These are phyloP conservation scores for Metschnikowia rubicola DNA, from an alignment of 805 yeast genomes.

Conservation along the genomic window DNA sequence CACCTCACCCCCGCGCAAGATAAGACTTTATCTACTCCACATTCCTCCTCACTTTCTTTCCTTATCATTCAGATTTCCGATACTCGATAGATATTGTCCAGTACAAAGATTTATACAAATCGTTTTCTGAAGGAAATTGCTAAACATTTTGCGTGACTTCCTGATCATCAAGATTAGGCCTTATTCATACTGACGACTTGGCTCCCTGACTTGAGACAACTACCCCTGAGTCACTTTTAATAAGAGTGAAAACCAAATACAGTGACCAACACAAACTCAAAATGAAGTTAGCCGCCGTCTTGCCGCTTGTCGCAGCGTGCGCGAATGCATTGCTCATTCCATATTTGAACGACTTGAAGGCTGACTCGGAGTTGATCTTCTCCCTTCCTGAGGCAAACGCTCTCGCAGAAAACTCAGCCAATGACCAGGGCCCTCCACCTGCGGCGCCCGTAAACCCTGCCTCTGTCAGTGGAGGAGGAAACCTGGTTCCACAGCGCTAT, in stretches of 20 bases:
- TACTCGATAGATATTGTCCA: too few relatives aligned
- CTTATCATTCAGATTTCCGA: neutral
- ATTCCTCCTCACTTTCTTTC: neutral
- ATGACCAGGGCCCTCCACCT: neutral
- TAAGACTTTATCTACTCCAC: neutral
- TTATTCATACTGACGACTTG: too few relatives aligned
- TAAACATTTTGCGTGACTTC: too few relatives aligned
- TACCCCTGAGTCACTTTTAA: too few relatives aligned
- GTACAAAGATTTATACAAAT: too few relatives aligned
- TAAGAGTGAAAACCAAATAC: too few relatives aligned
- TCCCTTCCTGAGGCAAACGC: constrained; percentile 2
- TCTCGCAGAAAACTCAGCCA: neutral
- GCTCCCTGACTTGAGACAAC: too few relatives aligned
- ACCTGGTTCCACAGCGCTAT: constrained; percentile 12
- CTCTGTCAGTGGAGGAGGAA: neutral
- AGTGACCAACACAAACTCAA: neutral
- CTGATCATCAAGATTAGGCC: too few relatives aligned
- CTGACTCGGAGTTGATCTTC: constrained; percentile 8
- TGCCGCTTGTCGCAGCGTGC: constrained; percentile 7
- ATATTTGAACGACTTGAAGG: constrained; percentile 8
- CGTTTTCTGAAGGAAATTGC: too few relatives aligned
- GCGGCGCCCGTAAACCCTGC: neutral
- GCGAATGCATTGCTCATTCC: constrained; percentile 13
- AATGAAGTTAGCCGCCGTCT: constrained; percentile 4
- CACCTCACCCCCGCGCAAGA: neutral